Evolutionary conservation across 1,284 basidiomycete species (phyloP).

Genomic region (Apiotrichum siamense): DNA sequence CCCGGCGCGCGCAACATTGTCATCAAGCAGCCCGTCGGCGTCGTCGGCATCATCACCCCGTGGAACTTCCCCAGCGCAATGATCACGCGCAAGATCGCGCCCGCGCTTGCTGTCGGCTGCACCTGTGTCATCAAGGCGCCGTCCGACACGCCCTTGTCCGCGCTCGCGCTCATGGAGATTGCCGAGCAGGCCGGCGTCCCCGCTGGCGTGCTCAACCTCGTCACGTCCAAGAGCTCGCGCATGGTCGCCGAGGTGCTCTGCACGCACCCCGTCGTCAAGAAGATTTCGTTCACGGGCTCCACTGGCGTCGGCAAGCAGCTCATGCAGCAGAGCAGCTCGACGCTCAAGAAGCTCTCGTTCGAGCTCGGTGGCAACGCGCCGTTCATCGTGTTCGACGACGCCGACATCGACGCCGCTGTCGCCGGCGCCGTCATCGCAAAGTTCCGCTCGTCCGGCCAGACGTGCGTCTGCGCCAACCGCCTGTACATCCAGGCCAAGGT

Average conservation of each 20-base stretch:
- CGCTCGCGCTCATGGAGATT: slow-evolving; percentile 65
- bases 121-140: slow-evolving; percentile 92
- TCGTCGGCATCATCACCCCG: slow-evolving; percentile 43
- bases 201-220: slow-evolving; percentile 88
- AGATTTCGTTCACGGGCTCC: slow-evolving; percentile 85
- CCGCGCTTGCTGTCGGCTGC: slow-evolving; percentile 81
- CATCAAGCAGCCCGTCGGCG: slow-evolving; percentile 55
- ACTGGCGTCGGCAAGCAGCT: slow-evolving; percentile 83
- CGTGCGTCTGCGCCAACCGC: slow-evolving; percentile 57
- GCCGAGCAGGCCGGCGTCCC: slow-evolving; percentile 82
- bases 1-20: slow-evolving; percentile 70
- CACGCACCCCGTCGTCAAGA: slow-evolving; percentile 56
- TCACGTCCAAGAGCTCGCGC: slow-evolving; percentile 52
- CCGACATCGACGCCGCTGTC: slow-evolving; percentile 83
- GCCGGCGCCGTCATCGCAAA: slow-evolving; percentile 79
- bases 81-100: slow-evolving; percentile 53
- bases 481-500: slow-evolving; percentile 66
- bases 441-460: slow-evolving; percentile 85
- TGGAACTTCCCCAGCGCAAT: slow-evolving; percentile 55
- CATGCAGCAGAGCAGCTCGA: slow-evolving; percentile 74
- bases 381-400: slow-evolving; percentile 94
- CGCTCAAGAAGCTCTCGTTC: slow-evolving; percentile 82
- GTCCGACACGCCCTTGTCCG: slow-evolving; percentile 88
- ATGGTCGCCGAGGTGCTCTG: slow-evolving; percentile 29
- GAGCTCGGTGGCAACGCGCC: slow-evolving; percentile 62